Base-by-base conservation (phyloP, 495 filamentous ascomycete genomes). In the Neurospora sp. region DNA sequence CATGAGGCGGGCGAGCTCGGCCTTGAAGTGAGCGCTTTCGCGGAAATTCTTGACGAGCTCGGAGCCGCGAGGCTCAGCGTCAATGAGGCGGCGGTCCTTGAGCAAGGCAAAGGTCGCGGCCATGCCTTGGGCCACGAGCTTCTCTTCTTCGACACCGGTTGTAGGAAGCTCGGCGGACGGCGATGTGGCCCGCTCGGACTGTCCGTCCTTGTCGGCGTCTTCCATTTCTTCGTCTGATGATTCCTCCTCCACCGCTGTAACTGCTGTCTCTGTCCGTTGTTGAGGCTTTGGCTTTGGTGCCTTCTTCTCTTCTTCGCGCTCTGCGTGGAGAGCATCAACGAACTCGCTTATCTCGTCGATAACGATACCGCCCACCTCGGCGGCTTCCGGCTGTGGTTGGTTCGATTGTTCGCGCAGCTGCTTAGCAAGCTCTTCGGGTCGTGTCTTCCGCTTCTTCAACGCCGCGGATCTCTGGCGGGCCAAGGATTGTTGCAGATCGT, bases 301-400 rank as follows among this genome's bases (percentile, higher is more conserved):
- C 78, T 84, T 85, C 39, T 85, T 87, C 74, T 92, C 90, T n/a
- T 89, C 89, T 70, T 91, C 89, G 84, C 88, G n/a, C 22, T 80
- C 73, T 86, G 87, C 74, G 75, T 91, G 89, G 70, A 99, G 81
- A 75, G 93, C 93, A 22, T 93, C 90, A 37, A 99, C 93, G 78
- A 99, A 99, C 74, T 97, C 94, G 4, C 93, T 92, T 16, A 95
- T 97, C 78, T 98, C 95, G 75, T 98, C 94, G 71, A 99, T 93
- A 16, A 98, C 86, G 12, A 98, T 84, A 39, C 94, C 94, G 18
- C 87, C 88, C 37, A 89, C 90, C 35, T 81, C 84, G 1, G 81
- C 85, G 12, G 85, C 83, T 1, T 83, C 83, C 6, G 74, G 77
- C 14, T 83, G 81, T 0, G 81, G 45, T 85, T 81, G 72, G 7